Percentiles rank a stretch among this genome's conserved stretches.
Conservation (phyloP, 2,329 filamentous ascomycete genomes). For the Zymoseptoria ardabiliae region DNA sequence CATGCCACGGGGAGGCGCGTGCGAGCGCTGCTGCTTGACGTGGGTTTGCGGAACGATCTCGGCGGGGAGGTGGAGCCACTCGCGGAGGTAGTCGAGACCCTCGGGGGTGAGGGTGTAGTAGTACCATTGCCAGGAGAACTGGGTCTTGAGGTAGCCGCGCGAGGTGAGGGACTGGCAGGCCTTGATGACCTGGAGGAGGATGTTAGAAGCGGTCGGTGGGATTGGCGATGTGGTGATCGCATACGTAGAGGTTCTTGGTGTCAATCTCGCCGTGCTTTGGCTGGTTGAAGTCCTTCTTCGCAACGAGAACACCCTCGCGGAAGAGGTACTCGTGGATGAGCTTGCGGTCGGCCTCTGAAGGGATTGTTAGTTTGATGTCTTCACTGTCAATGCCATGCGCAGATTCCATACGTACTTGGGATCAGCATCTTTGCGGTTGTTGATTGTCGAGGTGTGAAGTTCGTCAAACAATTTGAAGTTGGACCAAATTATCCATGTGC, state of each 20-base stretch:
- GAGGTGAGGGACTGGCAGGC: conserved; percentile 96
- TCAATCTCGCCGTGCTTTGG: conserved; percentile 97
- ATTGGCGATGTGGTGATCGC: conserved; percentile 14
- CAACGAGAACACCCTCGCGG: conserved; percentile 77
- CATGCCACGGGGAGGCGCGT: conserved; percentile 98
- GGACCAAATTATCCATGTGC: not conserved
- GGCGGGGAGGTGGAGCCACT: conserved; percentile 99
- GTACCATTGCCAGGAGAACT: conserved; percentile 99
- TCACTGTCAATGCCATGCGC: not conserved
- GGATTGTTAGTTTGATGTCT: not conserved
- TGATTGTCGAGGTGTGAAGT: not conserved
- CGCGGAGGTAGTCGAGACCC: conserved; percentile 99
- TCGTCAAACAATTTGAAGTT: not conserved
- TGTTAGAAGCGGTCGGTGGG: conserved; percentile 3
- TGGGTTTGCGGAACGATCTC: conserved; percentile 99
- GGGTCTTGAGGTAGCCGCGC: conserved; percentile 98
- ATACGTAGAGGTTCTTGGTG: conserved; percentile 95
- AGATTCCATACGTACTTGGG: not conserved
- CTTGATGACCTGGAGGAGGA: conserved; percentile 67
- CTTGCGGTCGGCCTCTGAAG: conserved; percentile 99
- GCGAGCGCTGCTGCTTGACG: conserved; percentile 99
- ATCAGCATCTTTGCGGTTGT: conserved; percentile 1
- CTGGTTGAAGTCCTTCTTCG: conserved; percentile 98
- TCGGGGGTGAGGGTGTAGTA: conserved; percentile 99
- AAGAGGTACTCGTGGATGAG: conserved; percentile 99